phyloP scores from a whole-genome alignment of 2,329 filamentous ascomycete species.

The Aspergillus sp. region DNA sequence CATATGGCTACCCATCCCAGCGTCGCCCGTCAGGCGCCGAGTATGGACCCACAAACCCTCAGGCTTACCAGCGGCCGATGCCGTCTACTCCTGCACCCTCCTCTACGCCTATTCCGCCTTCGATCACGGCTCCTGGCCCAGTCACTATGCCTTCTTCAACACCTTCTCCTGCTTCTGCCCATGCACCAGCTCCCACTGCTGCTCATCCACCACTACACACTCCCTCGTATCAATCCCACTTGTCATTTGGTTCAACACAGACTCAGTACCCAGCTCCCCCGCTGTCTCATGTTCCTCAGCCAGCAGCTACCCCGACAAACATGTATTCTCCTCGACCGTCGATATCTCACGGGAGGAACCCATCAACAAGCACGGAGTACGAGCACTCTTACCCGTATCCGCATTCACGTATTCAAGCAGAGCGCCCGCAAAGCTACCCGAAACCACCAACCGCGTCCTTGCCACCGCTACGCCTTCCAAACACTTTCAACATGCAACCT shows the following conservation, averaged over 20 bases:
- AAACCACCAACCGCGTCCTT: constrained; percentile 23
- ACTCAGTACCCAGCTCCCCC: constrained; percentile 44
- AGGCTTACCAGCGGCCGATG: constrained; percentile 36
- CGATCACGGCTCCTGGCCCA: constrained; percentile 26
- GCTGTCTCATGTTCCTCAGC: constrained; percentile 45
- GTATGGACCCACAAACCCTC: constrained; percentile 34
- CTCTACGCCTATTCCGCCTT: constrained; percentile 35
- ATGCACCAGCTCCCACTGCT: constrained; percentile 30
- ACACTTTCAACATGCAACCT: not conserved
- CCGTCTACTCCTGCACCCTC: constrained; percentile 36
- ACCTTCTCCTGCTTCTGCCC: constrained; percentile 28
- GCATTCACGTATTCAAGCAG: constrained; percentile 19
- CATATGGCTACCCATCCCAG: constrained; percentile 42
- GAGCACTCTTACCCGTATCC: constrained; percentile 31
- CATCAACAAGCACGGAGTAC: constrained; percentile 34
- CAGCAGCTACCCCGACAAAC: constrained; percentile 32
- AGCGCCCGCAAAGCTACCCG: constrained; percentile 24
- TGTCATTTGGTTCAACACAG: constrained; percentile 43
- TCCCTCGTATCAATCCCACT: constrained; percentile 38
- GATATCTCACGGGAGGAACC: constrained; percentile 35
- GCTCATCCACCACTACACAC: constrained; percentile 14
- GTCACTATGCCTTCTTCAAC: constrained; percentile 12
- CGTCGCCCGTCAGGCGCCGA: constrained; percentile 53
- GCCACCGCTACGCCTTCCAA: constrained; percentile 26
- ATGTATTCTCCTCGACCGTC: constrained; percentile 36